These are phyloP conservation scores for Pyronema domesticum DNA, from an alignment of 495 filamentous ascomycete genomes.

Conservation along the genomic window DNA sequence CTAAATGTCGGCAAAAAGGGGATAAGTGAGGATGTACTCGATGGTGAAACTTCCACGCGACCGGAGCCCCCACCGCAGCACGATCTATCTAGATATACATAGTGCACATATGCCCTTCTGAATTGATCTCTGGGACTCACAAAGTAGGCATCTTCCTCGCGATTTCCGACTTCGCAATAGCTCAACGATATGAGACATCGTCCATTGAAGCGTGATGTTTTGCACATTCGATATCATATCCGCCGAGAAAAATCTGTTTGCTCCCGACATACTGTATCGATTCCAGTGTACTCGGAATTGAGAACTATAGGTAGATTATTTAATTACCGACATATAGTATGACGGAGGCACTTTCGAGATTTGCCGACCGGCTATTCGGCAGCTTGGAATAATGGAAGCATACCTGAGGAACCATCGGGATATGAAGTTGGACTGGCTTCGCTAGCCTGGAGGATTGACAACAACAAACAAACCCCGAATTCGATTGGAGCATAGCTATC, in stretches of 20 bases:
- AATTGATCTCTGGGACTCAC: too few relatives aligned
- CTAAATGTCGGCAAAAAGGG: background rate
- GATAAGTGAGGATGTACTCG: background rate
- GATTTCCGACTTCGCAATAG: constrained; percentile 3
- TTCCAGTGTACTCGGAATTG: background rate
- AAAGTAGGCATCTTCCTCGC: too few relatives aligned
- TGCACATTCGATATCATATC: background rate
- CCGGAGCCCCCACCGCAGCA: background rate
- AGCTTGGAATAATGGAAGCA: background rate
- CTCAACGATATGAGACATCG: background rate
- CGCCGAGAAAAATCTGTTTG: background rate
- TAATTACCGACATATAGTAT: constrained; percentile 5
- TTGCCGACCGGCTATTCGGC: background rate
- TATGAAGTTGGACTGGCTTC: too few relatives aligned
- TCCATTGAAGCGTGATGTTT: background rate
- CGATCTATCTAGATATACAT: too few relatives aligned
- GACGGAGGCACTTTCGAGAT: background rate
- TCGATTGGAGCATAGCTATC: too few relatives aligned
- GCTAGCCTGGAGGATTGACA: too few relatives aligned
- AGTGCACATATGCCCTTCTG: too few relatives aligned
- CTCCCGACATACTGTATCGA: background rate
- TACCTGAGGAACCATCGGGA: background rate
- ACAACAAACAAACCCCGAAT: too few relatives aligned
- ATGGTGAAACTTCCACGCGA: background rate
- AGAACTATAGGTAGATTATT: background rate